Conservation (phyloP, 2,329 filamentous ascomycete genomes). For the Calonectria naviculata region DNA sequence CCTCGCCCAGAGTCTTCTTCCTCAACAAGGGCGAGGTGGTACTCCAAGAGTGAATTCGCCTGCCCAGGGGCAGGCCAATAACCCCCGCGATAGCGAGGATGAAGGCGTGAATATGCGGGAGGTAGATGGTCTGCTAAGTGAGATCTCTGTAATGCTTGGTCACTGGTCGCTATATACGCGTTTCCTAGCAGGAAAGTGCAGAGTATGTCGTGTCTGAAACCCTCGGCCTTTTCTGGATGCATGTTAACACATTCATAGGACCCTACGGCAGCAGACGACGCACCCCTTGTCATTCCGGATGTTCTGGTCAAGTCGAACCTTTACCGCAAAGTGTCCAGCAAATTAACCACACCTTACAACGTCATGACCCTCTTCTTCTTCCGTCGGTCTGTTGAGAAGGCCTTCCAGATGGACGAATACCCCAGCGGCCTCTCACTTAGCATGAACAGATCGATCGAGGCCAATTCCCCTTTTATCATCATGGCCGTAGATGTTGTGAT, state of each 20-base stretch:
- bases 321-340: slow-evolving; percentile 79
- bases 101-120: slow-evolving; percentile 98
- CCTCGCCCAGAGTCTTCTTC: slow-evolving; percentile 91
- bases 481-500: slow-evolving; percentile 98
- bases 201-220: slow-evolving; percentile 62
- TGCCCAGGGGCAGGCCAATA: slow-evolving; percentile 66
- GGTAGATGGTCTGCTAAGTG: slow-evolving; percentile 86
- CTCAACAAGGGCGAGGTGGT: slow-evolving; percentile 72
- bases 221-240: background rate
- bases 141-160: slow-evolving; percentile 91
- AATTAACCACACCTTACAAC: slow-evolving; percentile 85
- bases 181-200: slow-evolving; percentile 89
- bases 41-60: slow-evolving; percentile 82
- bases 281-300: slow-evolving; percentile 73
- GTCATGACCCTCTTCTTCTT: slow-evolving; percentile 97
- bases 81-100: slow-evolving; percentile 78
- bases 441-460: slow-evolving; percentile 75
- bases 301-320: slow-evolving; percentile 85
- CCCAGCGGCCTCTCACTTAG: slow-evolving; percentile 84
- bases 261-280: slow-evolving; percentile 61
- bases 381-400: slow-evolving; percentile 94
- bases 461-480: slow-evolving; percentile 90
- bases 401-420: slow-evolving; percentile 94
- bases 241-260: slow-evolving; percentile 53
- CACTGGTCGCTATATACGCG: slow-evolving; percentile 93